Base-by-base conservation (phyloP, 257 asterid species). In the Solanum pennellii region DNA sequence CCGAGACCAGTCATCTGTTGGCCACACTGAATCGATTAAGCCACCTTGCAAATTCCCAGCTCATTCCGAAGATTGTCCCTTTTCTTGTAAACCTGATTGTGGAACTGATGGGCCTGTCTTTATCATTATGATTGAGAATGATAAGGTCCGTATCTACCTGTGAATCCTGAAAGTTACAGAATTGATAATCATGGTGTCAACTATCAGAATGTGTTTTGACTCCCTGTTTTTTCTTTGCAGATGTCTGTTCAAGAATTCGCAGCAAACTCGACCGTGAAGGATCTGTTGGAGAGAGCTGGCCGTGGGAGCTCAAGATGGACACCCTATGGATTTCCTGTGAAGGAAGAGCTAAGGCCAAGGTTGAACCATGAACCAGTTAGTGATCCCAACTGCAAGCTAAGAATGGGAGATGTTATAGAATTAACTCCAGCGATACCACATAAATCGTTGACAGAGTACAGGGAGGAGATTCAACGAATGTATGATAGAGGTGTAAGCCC, bases 401-500 rank as follows among this genome's bases (percentile, higher is more conserved):
- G 93, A 79, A 97, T 97, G 99, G 99, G 99, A 4, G 99, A 97
- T 31, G 96, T 97, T 52, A 94, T 96, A 88, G 99, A 97, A 87
- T 76, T 97, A 87, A 95, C 98, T 86, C 98, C 98, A 5, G 92
- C 99, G 21, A 92, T 97, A 69, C 96, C 99, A 2, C 97, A 94
- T 18, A 95, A 96, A 86, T 95, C 98, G 0, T 89, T 97, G 92
- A 92, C 90, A 0, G 94, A 88, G 84, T 97, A 94, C 89, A 92
- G 99, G 89, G 98, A 96, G 88, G 98, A 97, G 93, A 96, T 97
- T 66, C 97, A 95, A 88, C 94, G 99, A 15, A 97, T 97, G 99
- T 97, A 97, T 45, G 90, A 96, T 91, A 62, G 90, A 62, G 99
- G 95, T 60, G 86, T 83, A 35, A 88, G 82, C 21, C 4, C 92